Base-by-base conservation (phyloP, 2,329 filamentous ascomycete species). In the Alternaria viburni region DNA sequence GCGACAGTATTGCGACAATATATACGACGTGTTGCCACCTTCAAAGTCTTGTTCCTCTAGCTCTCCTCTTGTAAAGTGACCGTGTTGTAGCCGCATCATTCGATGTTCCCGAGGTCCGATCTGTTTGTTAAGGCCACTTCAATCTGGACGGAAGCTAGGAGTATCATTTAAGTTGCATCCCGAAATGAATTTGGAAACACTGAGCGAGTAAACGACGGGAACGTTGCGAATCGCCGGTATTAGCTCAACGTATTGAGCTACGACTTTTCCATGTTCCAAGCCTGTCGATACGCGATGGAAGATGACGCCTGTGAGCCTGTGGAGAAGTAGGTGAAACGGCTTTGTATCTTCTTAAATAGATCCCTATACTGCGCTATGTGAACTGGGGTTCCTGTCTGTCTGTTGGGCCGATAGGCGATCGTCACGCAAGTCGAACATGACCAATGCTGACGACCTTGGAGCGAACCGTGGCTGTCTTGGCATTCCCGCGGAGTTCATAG, bases 401-500 rank as follows among this genome's bases (percentile, higher is more conserved):
- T 41, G 36, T 41, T 41, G 15, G 36, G n/a, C 36, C 36, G 36
- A 41, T 0, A 17, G 36, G 36, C 36, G 36, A 1, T 11, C 15
- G n/a, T 41, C n/a, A 41, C 36, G 36, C 36, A 41, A 41, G 36
- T 41, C 36, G 36, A 41, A 41, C 36, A 17, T 41, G 36, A 17
- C 36, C 36, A 41, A 41, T 41, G 36, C 36, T 41, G 36, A 41
- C 36, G 36, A 41, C 36, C 36, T 17, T 17, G n/a, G 36, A 41
- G n/a, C 36, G 36, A 41, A 41, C 1, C 1, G 36, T 41, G 36
- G 36, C 36, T 41, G 51, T 54, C 66, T 67, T 67, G 66, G 66
- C 66, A 62, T 50, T 61, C 61, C 66, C 64, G 66, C 66, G 66
- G 66, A 62, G 58, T 62, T 66, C 49, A 64, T 25, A 41, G 36